phyloP scores from a whole-genome alignment of 306 rosid genomes.

The Lathyrus aphaca region DNA sequence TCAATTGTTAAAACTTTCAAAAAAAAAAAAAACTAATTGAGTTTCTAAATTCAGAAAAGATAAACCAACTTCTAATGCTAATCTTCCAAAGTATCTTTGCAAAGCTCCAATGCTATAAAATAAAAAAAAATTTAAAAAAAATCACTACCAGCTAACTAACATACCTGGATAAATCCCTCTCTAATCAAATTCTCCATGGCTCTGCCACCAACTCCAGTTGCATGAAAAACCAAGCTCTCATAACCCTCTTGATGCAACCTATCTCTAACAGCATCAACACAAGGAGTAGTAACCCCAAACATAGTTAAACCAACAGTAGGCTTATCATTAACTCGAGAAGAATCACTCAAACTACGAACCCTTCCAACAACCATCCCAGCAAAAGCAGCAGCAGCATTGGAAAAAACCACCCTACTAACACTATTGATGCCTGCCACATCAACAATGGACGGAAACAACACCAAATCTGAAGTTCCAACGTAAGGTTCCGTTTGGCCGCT shows the following conservation, averaged over 20 bases:
- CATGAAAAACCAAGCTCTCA: slow-evolving; percentile 86
- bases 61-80: slow-evolving; percentile 6
- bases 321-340: slow-evolving; percentile 48
- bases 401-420: slow-evolving; percentile 67
- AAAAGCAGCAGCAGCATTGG: slow-evolving; percentile 85
- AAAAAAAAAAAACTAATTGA: background rate
- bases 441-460: slow-evolving; percentile 75
- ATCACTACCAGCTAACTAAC: slow-evolving; percentile 11
- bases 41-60: slow-evolving; percentile 16
- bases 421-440: slow-evolving; percentile 83
- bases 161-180: slow-evolving; percentile 88
- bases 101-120: background rate
- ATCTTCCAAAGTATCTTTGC: background rate
- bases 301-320: slow-evolving; percentile 78
- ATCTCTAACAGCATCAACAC: slow-evolving; percentile 71
- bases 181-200: slow-evolving; percentile 93
- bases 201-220: slow-evolving; percentile 94
- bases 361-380: slow-evolving; percentile 89
- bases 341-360: slow-evolving; percentile 47
- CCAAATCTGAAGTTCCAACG: slow-evolving; percentile 75
- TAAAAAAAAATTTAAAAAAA: background rate
- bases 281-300: slow-evolving; percentile 92
- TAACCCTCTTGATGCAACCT: slow-evolving; percentile 74
- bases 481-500: slow-evolving; percentile 88
- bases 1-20: slow-evolving; percentile 5